Conservation (phyloP, 805 yeast species). For the Lipomyces anomalus region DNA sequence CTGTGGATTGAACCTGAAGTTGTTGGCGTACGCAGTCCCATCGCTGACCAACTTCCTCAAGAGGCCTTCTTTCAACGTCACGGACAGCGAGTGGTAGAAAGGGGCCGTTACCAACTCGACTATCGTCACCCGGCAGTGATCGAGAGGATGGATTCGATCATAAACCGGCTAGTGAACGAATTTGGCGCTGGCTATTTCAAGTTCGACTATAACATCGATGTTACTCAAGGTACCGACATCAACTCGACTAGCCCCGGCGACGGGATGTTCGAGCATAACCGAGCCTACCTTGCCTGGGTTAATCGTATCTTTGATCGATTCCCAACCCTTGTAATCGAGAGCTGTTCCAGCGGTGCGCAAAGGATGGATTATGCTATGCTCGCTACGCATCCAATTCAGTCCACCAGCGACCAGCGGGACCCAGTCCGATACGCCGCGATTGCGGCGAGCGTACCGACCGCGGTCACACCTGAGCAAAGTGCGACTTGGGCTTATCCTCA, state of each 20-base stretch:
- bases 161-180: neutral
- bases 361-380: no score
- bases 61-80: neutral
- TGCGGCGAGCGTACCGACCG: no score
- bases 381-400: no score
- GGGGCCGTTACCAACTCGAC: conserved; percentile 1
- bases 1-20: conserved; percentile 1
- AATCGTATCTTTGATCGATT: neutral
- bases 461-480: no score
- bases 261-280: neutral
- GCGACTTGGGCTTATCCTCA: no score
- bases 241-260: neutral
- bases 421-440: no score
- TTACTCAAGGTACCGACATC: neutral
- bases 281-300: neutral
- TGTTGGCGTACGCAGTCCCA: neutral
- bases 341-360: no score
- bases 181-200: conserved; percentile 1
- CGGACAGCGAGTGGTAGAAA: neutral
- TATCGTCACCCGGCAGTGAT: neutral
- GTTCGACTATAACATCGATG: conserved; percentile 2
- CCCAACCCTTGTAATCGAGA: neutral
- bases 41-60: neutral
- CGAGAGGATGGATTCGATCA: neutral
- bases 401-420: no score